phyloP scores from a whole-genome alignment of 768 basidiomycete species.

The Serendipita sp. region DNA sequence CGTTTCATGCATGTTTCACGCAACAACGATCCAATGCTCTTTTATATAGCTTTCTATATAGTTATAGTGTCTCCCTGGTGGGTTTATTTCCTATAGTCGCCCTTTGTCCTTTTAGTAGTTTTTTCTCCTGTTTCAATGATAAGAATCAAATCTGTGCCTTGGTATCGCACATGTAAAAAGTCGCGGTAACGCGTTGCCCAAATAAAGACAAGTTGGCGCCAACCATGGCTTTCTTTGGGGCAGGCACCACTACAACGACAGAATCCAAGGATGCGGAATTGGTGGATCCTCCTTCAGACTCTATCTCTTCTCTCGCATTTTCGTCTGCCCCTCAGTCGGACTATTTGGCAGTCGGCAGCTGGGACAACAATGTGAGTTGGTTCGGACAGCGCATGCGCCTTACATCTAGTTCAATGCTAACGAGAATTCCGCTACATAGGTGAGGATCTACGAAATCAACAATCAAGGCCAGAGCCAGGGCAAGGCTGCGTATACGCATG shows the following conservation, averaged over 20 bases:
- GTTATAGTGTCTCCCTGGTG: neutral
- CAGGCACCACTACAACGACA: slow-evolving; percentile 10
- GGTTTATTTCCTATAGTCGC: neutral
- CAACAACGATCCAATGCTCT: too few species aligned
- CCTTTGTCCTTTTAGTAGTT: neutral
- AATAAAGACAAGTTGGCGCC: neutral
- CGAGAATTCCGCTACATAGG: slow-evolving; percentile 29
- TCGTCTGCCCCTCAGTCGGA: slow-evolving; percentile 54
- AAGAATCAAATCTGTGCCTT: too few species aligned
- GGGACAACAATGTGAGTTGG: slow-evolving; percentile 73
- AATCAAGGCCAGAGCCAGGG: slow-evolving; percentile 63
- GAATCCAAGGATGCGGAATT: slow-evolving; percentile 70
- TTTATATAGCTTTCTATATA: too few species aligned
- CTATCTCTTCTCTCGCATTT: slow-evolving; percentile 73
- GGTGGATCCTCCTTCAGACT: slow-evolving; percentile 66
- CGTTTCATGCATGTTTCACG: too few species aligned
- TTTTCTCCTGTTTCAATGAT: neutral
- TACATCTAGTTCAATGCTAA: slow-evolving; percentile 10
- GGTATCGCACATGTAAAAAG: too few species aligned
- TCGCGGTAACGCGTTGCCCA: too few species aligned
- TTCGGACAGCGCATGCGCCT: neutral
- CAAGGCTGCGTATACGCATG: slow-evolving; percentile 81
- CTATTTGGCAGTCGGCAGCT: slow-evolving; percentile 82
- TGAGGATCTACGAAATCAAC: slow-evolving; percentile 83
- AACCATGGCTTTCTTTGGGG: slow-evolving; percentile 15